Evolutionary conservation across 106 monocot genomes (phyloP), one percentile per base, ranked within the genome.

Genomic region (Dendrobium chrysotoxum): DNA sequence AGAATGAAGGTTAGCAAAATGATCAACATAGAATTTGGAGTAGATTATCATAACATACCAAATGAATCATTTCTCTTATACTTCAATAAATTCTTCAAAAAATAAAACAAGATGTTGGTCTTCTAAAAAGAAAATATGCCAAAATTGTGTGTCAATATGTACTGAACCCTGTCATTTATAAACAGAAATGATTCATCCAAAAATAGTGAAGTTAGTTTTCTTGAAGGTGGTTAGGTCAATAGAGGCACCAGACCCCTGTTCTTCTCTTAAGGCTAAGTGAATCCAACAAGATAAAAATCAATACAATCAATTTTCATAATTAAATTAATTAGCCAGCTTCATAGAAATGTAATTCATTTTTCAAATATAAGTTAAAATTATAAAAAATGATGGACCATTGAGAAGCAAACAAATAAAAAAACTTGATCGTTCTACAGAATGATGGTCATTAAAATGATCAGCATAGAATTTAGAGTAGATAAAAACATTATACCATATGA

Each of bases 151-250:
- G 7, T 54, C 81, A 72, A 61, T 75, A 67, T 87, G 81, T 81
- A 79, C 68, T 86, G 86, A 89, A 86, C 84, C 76, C 45, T 77
- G 66, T 77, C 79, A 77, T 78, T 20, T 25, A 84, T 40, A 40
- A 16, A 15, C 4, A 50, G 8, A 61, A 82, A 80, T 79, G 79
- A 79, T 79, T 91, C 86, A 83, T 82, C 85, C 80, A 83, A 88
- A 28, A 86, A 83, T 80, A 89, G 45, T 83, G 83, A n/a, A 55
- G 39, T 46, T 72, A 5, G 26, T 91, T 61, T 87, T 74, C 87
- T 83, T 87, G 78, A 83, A 84, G 76, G 54, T 54, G 47, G 7
- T 68, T n/a, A 47, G 42, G 13, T 80, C 39, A 66, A 28, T 30
- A 66, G n/a, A 76, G 57, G 21, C 47, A 87, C 74, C 64, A 87